Evolutionary conservation across 805 yeast species (phyloP), one percentile per base, ranked within the genome.

Genomic region (Myxozyma neglecta): DNA sequence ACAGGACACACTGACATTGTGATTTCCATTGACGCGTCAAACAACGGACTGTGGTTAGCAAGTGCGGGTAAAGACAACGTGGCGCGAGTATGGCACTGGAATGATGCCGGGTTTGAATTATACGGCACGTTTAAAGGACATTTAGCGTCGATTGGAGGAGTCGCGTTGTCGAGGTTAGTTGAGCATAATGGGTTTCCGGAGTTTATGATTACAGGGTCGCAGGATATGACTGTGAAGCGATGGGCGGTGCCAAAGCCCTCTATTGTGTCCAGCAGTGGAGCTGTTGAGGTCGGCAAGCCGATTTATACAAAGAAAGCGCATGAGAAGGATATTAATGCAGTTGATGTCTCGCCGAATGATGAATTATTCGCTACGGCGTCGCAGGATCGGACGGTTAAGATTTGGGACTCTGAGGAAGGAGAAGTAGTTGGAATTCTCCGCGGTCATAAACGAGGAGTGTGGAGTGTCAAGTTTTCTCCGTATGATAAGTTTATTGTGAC

Each of bases 271-370:
- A 20, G 59, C 13, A 52, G 35, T 35, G 59, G 53, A 2, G 59
- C 60, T 1, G 66, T 63, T 1, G 81, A 68, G 16, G 56, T 60
- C 1, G 47, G 60, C 7, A 77, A 80, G 1, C 88, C 97, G 1
- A 90, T 86, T 57, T 94, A 87, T 74, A 94, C 99, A 0, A 85
- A 97, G 79, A 85, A 92, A 71, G 98, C 97, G 1, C 99, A 94
- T 73, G 98, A 94, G 58, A 94, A 93, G 73, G 97, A 94, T 74
- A 94, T 94, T 63, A 96, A 94, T 70, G 83, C 93, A 1, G 77
- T 94, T 56, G 97, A 91, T 66, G 79, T 94, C 3, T 82, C 97
- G n/a, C 96, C 97, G 16, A 90, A 91, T 71, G 96, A 93, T 74
- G 87, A 86, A 66, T 79, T 81, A 54, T 86, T 94, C 70, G 98